A percentile compares a stretch with the other conserved stretches of the same genome.
phyloP scores from a whole-genome alignment of 2,329 filamentous ascomycete genomes.

The Colletotrichum costaricense region DNA sequence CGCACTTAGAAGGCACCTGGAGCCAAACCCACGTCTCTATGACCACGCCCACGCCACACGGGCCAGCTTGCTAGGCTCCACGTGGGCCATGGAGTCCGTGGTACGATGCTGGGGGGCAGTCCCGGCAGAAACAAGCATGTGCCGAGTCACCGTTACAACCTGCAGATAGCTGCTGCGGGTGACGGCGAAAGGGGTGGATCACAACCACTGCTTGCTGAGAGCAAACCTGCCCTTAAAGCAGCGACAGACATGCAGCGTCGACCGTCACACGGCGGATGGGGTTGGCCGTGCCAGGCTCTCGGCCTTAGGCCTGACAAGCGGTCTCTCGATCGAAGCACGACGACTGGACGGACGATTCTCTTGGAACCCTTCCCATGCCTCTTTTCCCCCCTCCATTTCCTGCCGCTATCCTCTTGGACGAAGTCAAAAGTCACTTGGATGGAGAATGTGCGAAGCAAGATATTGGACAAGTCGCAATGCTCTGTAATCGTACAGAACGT shows the following conservation, averaged over 20 bases:
- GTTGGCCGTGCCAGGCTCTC: neutral
- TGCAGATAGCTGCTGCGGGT: slow-evolving; percentile 30
- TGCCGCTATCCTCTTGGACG: neutral
- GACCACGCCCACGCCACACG: slow-evolving; percentile 24
- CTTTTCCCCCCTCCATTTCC: neutral
- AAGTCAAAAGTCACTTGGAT: slow-evolving; percentile 9
- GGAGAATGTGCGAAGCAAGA: neutral
- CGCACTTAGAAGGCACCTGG: neutral
- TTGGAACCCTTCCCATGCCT: neutral
- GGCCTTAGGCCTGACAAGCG: slow-evolving; percentile 9
- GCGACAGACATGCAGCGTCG: slow-evolving; percentile 16
- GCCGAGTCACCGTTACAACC: slow-evolving; percentile 33
- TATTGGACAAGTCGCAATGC: neutral
- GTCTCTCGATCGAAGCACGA: slow-evolving; percentile 5
- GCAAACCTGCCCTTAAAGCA: slow-evolving; percentile 22
- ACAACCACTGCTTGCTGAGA: slow-evolving; percentile 9
- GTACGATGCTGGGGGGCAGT: slow-evolving; percentile 28
- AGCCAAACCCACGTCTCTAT: slow-evolving; percentile 5
- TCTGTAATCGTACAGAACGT: neutral
- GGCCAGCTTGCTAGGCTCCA: slow-evolving; percentile 26
- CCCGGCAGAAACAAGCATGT: slow-evolving; percentile 36
- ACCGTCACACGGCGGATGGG: slow-evolving; percentile 23
- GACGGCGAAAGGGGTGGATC: neutral
- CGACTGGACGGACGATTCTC: slow-evolving; percentile 5
- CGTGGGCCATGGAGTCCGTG: slow-evolving; percentile 33